A percentile compares a stretch with the other conserved stretches of the same genome.
Evolutionary conservation across 148 eudicot genomes (phyloP).

Genomic region (Vaccinium corymbosum): DNA sequence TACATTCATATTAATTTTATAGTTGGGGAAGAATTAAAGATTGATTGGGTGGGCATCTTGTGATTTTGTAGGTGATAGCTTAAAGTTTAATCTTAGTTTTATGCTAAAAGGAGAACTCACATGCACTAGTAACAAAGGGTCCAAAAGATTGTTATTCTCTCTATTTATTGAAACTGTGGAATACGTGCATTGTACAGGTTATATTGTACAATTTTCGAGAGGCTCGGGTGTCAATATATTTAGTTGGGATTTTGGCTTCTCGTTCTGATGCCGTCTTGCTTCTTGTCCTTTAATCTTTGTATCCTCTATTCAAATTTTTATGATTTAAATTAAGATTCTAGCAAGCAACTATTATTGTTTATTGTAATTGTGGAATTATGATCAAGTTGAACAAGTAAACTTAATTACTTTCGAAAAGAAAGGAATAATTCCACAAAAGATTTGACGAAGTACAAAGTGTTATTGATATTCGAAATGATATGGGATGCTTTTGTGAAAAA

Average conservation of each 20-base stretch:
- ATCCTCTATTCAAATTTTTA: too few relatives aligned
- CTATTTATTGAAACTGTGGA: slow-evolving; percentile 6
- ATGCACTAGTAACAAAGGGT: slow-evolving; percentile 19
- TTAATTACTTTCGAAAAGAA: too few relatives aligned
- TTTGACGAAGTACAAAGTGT: neutral
- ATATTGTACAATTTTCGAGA: neutral
- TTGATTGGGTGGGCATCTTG: slow-evolving; percentile 39
- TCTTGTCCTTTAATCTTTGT: too few relatives aligned
- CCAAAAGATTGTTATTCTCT: slow-evolving; percentile 27
- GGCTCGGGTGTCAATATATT: too few relatives aligned
- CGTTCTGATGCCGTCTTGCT: too few relatives aligned
- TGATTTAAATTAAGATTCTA: too few relatives aligned
- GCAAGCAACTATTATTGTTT: too few relatives aligned
- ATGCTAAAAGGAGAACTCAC: slow-evolving; percentile 38
- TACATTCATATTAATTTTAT: neutral
- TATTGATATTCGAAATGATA: neutral
- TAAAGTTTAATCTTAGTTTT: slow-evolving; percentile 20
- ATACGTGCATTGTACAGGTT: slow-evolving; percentile 24
- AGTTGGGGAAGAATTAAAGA: slow-evolving; percentile 17
- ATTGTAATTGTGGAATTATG: neutral
- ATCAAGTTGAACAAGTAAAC: neutral
- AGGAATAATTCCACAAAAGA: too few relatives aligned
- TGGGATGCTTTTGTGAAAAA: neutral
- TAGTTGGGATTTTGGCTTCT: too few relatives aligned
- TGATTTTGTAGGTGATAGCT: slow-evolving; percentile 20